Evolutionary conservation across 805 yeast genomes (phyloP).

Genomic region (Lachancea quebecensis): DNA sequence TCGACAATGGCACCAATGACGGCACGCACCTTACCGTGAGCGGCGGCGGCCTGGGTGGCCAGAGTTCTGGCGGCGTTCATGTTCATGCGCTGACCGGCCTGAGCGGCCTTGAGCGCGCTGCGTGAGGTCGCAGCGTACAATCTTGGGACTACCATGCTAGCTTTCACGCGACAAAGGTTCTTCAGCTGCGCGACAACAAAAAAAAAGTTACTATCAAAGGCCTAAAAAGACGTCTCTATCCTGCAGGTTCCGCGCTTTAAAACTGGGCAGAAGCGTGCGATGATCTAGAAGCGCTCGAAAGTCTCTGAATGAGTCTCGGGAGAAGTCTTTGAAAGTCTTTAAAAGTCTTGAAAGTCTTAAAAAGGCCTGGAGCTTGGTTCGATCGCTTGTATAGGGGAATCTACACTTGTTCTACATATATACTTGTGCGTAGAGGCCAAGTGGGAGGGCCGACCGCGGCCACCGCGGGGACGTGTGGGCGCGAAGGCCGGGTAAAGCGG

Average conservation of each 20-base stretch:
- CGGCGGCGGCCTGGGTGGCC: conserved; percentile 37
- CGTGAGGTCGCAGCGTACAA: conserved; percentile 63
- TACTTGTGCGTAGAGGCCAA: not conserved
- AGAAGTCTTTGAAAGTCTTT: not conserved
- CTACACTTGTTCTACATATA: not conserved
- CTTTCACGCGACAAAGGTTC: not conserved
- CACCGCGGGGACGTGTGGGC: not conserved
- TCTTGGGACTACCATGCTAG: conserved; percentile 46
- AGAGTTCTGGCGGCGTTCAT: conserved; percentile 33
- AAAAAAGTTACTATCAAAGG: not conserved
- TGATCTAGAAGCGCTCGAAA: not conserved
- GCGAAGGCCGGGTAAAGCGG: not conserved
- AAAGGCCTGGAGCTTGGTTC: not conserved
- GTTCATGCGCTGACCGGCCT: conserved; percentile 43
- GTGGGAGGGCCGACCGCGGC: not conserved
- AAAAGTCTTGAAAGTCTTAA: not conserved
- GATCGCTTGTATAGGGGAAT: not conserved
- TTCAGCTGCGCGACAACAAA: not conserved
- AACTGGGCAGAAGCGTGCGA: no score
- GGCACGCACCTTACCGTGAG: conserved; percentile 86
- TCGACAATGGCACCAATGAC: conserved; percentile 99
- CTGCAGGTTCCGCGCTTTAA: not conserved
- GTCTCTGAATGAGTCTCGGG: not conserved
- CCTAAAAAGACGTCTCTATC: not conserved
- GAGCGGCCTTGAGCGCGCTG: conserved; percentile 83